Conservation (phyloP, 225 moss, liverwort and hornwort species). For the Climacium dendroides region DNA sequence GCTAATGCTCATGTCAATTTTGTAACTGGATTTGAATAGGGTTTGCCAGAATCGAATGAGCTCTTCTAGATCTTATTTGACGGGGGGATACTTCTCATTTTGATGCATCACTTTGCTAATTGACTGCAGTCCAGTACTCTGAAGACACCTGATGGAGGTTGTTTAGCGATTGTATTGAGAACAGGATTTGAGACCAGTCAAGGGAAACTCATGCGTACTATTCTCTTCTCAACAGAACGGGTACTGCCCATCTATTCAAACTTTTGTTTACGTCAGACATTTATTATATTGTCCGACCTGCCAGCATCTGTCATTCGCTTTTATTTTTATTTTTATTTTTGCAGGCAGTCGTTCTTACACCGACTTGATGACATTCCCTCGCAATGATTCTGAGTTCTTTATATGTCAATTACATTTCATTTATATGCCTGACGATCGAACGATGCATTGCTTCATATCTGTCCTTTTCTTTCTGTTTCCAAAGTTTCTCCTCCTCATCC, state of each 20-base stretch:
- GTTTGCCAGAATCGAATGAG: neutral
- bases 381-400: neutral
- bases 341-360: neutral
- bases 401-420: neutral
- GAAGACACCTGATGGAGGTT: conserved; percentile 95
- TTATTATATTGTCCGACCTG: neutral
- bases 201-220: conserved; percentile 98
- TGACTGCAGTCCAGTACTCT: conserved; percentile 42
- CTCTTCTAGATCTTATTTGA: neutral
- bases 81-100: neutral
- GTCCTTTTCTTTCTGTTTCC: neutral
- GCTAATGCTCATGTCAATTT: neutral
- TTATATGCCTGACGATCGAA: neutral
- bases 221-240: conserved; percentile 93
- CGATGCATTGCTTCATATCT: neutral
- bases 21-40: neutral
- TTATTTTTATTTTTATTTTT: neutral
- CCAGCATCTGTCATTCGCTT: neutral
- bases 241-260: conserved; percentile 13
- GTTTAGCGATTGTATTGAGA: conserved; percentile 86
- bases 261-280: neutral
- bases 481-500: neutral
- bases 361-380: neutral
- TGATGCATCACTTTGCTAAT: neutral
- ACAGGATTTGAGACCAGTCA: conserved; percentile 99